A percentile compares a stretch with the other conserved stretches of the same genome.
Evolutionary conservation across 2,329 filamentous ascomycete genomes (phyloP).

Genomic region (Hypoxylon rubiginosum): DNA sequence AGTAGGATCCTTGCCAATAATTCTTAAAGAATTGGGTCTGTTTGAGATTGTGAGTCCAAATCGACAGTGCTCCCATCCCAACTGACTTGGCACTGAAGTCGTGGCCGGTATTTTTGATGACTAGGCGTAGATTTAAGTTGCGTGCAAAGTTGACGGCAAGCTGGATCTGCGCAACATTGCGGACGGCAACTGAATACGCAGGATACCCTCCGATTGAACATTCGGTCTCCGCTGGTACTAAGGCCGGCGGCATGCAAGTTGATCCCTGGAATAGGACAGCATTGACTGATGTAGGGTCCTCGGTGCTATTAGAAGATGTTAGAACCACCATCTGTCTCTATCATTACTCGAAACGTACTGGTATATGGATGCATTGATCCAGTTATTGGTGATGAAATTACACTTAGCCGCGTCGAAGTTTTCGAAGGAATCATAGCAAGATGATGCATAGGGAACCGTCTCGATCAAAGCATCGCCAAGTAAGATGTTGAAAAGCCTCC

Average conservation of each 20-base stretch:
- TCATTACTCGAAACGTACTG: conserved; percentile 35
- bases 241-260: conserved; percentile 46
- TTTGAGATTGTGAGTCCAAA: conserved; percentile 57
- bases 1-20: conserved; percentile 53
- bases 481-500: conserved; percentile 55
- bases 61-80: conserved; percentile 56
- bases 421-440: conserved; percentile 52
- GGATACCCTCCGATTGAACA: conserved; percentile 60
- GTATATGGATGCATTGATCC: conserved; percentile 47
- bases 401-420: conserved; percentile 52
- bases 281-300: conserved; percentile 49
- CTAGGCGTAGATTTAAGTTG: conserved; percentile 62
- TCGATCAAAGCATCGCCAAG: conserved; percentile 53
- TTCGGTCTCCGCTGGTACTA: conserved; percentile 17
- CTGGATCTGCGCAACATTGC: conserved; percentile 60
- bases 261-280: conserved; percentile 47
- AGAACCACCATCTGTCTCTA: background rate
- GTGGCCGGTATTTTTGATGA: conserved; percentile 67
- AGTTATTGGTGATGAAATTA: conserved; percentile 48
- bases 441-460: conserved; percentile 51
- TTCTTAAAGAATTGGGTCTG: conserved; percentile 50
- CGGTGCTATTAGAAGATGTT: conserved; percentile 33
- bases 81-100: conserved; percentile 61
- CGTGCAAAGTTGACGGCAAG: conserved; percentile 62
- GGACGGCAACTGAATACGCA: conserved; percentile 58